Base-by-base conservation (phyloP, 352 stramenopile species). In the Globisporangium solare region DNA sequence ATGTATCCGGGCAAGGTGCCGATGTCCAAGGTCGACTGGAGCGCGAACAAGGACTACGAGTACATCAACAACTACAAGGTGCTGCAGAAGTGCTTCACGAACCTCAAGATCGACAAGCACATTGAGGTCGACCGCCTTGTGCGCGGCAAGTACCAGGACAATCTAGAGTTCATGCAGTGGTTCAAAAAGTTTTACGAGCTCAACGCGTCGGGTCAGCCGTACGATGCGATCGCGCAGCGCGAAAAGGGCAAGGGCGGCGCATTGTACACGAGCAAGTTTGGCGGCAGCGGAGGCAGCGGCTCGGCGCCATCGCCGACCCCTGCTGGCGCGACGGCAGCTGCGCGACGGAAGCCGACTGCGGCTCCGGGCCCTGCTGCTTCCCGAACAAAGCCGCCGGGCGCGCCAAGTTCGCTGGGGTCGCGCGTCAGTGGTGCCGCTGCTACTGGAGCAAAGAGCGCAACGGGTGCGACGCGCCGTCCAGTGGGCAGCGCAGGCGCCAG, bases 111-210 rank as follows among this genome's bases (percentile, higher is more conserved):
- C 59, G 91, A 98, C 63, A 79, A 89, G 55, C 80, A 98, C 74
- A 94, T 99, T 24, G 96, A 99, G 68, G 97, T 99, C 22, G 92
- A 99, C 56, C 96, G 97, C 39, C 83, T 99, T 31, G 97, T 99
- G 63, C 85, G 96, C 20, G 98, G 92, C 47, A 99, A 99, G 71
- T 99, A 99, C 83, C 97, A 99, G 71, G 97, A 99, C 71, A 99
- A 99, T 74, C 84, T 99, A 57, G 98, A 99, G 74, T 99, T 99
- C 69, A 99, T 99, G 89, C 97, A 99, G 78, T 99, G 96, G 90
- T 94, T 96, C 61, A 97, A 97, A 58, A 77, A 78, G 24, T 97
- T 98, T 53, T 97, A 95, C 69, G 89, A 98, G 47, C 70, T 90
- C 56, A 96, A 94, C 56, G 80, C 73, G n/a, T 80, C 73, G 2